Conservation (phyloP, 1,284 basidiomycete species). For the Ceratobasidium sp. region DNA sequence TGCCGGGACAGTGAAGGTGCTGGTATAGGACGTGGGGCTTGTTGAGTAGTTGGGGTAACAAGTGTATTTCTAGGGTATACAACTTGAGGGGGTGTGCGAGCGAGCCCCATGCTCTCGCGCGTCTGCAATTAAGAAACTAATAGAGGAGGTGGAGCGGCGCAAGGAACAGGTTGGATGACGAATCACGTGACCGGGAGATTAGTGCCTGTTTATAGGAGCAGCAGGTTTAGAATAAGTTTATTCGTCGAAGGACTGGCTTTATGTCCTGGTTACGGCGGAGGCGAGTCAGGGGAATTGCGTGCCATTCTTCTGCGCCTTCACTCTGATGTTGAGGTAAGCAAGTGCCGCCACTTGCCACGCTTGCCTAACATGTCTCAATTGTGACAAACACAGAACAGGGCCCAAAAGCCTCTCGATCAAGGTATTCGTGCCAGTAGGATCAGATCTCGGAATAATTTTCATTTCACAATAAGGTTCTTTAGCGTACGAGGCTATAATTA, state of each 20-base stretch:
- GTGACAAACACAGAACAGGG: background rate
- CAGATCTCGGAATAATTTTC: background rate
- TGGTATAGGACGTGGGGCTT: background rate
- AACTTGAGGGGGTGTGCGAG: constrained; percentile 25
- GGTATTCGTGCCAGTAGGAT: background rate
- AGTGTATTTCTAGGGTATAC: constrained; percentile 12
- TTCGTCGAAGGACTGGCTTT: too few relatives aligned
- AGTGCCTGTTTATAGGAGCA: too few relatives aligned
- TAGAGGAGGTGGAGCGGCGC: background rate
- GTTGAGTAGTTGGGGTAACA: constrained; percentile 2
- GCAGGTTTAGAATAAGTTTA: too few relatives aligned
- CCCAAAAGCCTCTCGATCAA: background rate
- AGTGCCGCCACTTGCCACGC: background rate
- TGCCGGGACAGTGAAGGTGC: background rate
- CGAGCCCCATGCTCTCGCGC: constrained; percentile 20
- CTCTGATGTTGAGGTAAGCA: background rate
- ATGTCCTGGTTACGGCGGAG: background rate
- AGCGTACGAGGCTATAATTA: background rate
- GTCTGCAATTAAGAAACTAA: background rate
- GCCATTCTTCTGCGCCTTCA: background rate
- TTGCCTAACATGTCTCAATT: background rate
- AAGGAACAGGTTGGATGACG: background rate
- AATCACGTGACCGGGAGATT: constrained; percentile 5
- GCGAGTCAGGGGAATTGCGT: background rate
- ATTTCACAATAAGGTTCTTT: background rate